A percentile compares a stretch with the other conserved stretches of the same genome.
Evolutionary conservation across 2,329 filamentous ascomycete species (phyloP).

Genomic region (Aspergillus hortae): DNA sequence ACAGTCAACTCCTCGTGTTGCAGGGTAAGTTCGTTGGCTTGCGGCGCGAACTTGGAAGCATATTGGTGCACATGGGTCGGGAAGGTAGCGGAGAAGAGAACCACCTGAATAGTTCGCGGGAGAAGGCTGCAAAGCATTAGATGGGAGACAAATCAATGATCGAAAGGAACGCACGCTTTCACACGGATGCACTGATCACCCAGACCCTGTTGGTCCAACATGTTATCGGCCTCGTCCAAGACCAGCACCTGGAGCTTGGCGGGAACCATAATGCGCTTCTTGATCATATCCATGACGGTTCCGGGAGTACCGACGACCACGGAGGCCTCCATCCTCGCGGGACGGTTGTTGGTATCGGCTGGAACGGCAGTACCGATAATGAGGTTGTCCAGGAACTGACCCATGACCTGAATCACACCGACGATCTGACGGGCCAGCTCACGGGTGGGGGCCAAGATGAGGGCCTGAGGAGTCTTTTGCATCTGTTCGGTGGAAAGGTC

Average conservation of each 20-base stretch:
- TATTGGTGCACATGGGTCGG: slow-evolving; percentile 82
- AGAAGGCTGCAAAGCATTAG: slow-evolving; percentile 55
- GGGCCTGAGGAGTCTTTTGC: slow-evolving; percentile 65
- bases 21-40: slow-evolving; percentile 81
- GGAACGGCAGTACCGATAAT: slow-evolving; percentile 80
- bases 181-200: slow-evolving; percentile 93
- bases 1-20: slow-evolving; percentile 91
- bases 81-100: slow-evolving; percentile 94
- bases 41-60: slow-evolving; percentile 77
- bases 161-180: slow-evolving; percentile 62
- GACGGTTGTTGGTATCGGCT: slow-evolving; percentile 64
- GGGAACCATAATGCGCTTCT: slow-evolving; percentile 69
- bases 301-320: slow-evolving; percentile 92
- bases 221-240: slow-evolving; percentile 96
- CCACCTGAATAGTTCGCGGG: slow-evolving; percentile 72
- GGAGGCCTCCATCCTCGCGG: slow-evolving; percentile 66
- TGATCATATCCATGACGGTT: slow-evolving; percentile 84
- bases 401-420: slow-evolving; percentile 77
- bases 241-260: slow-evolving; percentile 76
- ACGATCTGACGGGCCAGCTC: slow-evolving; percentile 94
- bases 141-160: slow-evolving; percentile 14
- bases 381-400: slow-evolving; percentile 74
- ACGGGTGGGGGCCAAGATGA: slow-evolving; percentile 86
- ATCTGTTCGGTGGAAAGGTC: slow-evolving; percentile 65
- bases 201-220: slow-evolving; percentile 92